phyloP scores from a whole-genome alignment of 805 yeast species.

The Starmerella scarabaei region DNA sequence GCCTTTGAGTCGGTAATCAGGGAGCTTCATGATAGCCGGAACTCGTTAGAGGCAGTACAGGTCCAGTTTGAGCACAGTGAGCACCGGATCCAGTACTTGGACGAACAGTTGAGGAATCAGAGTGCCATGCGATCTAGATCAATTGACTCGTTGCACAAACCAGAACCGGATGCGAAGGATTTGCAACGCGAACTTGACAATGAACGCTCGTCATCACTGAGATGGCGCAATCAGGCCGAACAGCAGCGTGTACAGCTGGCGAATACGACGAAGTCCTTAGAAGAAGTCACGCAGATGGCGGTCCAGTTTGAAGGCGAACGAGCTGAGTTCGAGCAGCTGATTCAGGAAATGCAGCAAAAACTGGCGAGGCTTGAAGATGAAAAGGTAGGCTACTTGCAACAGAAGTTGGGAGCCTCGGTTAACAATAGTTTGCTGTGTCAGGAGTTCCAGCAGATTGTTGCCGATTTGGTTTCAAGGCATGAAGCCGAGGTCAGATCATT shows the following conservation, averaged over 20 bases:
- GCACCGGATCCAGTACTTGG: conserved; percentile 11
- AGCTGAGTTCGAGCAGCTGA: conserved; percentile 7
- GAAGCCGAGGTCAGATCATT: conserved; percentile 20
- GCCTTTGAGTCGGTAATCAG: conserved; percentile 16
- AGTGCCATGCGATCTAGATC: too few species aligned
- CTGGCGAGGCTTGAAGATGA: conserved; percentile 21
- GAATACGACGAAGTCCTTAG: conserved; percentile 24
- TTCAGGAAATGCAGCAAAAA: conserved; percentile 21
- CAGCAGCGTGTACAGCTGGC: conserved; percentile 26
- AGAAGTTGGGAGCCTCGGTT: conserved; percentile 9
- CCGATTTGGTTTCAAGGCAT: conserved; percentile 24
- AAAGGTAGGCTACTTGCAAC: conserved; percentile 14
- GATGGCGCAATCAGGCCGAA: conserved; percentile 24
- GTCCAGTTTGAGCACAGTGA: conserved; percentile 16
- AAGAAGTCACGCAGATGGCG: conserved; percentile 29
- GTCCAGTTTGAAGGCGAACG: conserved; percentile 28
- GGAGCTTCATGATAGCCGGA: conserved; percentile 12
- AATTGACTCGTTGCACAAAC: too few species aligned
- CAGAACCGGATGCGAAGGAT: not conserved
- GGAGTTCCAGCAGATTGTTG: conserved; percentile 26
- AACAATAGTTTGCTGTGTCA: conserved; percentile 25
- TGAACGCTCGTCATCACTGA: conserved; percentile 17
- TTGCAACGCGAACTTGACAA: conserved; percentile 8
- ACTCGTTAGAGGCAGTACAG: conserved; percentile 14
- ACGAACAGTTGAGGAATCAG: not conserved